Base-by-base conservation (phyloP, 176 grass and related monocot species). In the Phragmites australis region DNA sequence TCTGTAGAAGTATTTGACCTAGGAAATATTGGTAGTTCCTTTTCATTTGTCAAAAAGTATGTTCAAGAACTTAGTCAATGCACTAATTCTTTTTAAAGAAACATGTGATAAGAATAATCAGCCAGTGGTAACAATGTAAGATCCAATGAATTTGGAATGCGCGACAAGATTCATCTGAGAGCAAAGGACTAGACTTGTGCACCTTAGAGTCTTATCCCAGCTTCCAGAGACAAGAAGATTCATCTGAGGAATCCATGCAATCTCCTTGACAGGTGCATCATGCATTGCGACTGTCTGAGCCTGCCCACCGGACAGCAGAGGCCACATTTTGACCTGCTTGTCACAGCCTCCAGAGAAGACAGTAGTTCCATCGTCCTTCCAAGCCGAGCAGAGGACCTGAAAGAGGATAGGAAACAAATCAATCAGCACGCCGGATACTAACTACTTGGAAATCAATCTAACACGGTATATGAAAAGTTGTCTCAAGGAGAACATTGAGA, bases 141-240 rank as follows among this genome's bases (percentile, higher is more conserved):
- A 74, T 26, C 55, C 31, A 45, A 34, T 5, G 16, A 29, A 25
- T 14, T 1, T 7, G 44, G 2, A 37, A 37, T 37, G 34, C 5
- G 34, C 34, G 34, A 37, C 34, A 37, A 37, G 34, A 37, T 37
- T 37, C 34, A 37, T 37, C 34, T 37, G 48, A 66, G 42, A 58
- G 43, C 9, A 54, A 21, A 46, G 21, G 47, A 72, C 19, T 59
- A 17, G 5, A n/a, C 29, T 45, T 71, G 31, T 10, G 19, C 17
- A 89, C 94, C 90, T 94, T 32, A 97, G 27, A 56, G 94, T 94
- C 82, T 97, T 97, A 68, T 97, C 94, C 94, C 89, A 97, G 83
- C 91, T 94, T 59, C 91, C 91, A 4, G 94, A 94, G 14, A 97
- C 92, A 84, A 94, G 83, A 67, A 97, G 92, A 80, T 92, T 97